Base-by-base conservation (phyloP, 345 rosid species). In the Euclidium syriacum region DNA sequence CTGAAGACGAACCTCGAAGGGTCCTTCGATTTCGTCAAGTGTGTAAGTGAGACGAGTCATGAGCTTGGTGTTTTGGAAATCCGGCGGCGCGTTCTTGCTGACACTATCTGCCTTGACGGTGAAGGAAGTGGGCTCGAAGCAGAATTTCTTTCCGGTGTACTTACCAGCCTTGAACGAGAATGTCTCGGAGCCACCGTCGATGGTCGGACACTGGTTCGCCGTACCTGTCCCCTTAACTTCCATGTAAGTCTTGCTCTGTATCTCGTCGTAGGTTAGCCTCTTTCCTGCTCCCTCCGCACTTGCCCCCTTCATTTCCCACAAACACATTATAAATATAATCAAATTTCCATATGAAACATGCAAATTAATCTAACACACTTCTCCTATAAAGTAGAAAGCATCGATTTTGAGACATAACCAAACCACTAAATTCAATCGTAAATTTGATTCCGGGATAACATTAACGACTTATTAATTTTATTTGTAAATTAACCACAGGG, bases 11-110 rank as follows among this genome's bases (percentile, higher is more conserved):
- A 91, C 98, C 61, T 86, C 95, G 10, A 91, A 88, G 27, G 98
- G 98, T 9, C 98, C 98, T 68, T 91, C 95, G 19, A 91, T 91
- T 73, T 91, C 96, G 10, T 91, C 96, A 1, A 88, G 96, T 11
- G 96, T 91, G 81, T 91, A 91, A 74, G 98, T 91, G 38, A 91
- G 81, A 20, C 95, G 98, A 44, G 98, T 91, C 98, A 91, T 88
- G 76, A 91, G 98, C 76, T 86, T 91, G 49, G 96, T 91, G 52
- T 82, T 74, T 65, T 91, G 96, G 85, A 91, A 91, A 32, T 86
- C 98, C 0, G 95, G 81, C 0, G 96, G 87, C 7, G 96, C 46
- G 20, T 88, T 91, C 78, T 88, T 91, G 86, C 6, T 79, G 10
- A 91, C 79, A 14, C 86, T 22, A 48, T 91, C 98, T 17, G 98